A percentile compares a stretch with the other conserved stretches of the same genome.
These are phyloP conservation scores for Tranzscheliella williamsii DNA, from an alignment of 1,284 basidiomycete genomes.

Conservation along the genomic window DNA sequence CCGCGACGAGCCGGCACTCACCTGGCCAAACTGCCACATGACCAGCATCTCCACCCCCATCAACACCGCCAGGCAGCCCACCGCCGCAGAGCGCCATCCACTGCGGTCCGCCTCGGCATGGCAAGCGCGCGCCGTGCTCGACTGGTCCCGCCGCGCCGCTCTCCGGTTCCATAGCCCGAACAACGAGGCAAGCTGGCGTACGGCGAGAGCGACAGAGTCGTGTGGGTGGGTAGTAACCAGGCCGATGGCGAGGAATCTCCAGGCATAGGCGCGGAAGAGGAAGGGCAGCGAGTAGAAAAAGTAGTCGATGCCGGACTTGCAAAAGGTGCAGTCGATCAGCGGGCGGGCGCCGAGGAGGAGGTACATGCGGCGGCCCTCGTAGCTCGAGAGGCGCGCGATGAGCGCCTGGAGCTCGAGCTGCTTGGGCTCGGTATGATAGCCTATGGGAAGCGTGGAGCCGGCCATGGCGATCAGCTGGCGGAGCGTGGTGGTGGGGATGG, in stretches of 20 bases:
- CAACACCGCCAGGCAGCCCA: conserved; percentile 4
- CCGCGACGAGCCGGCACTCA: conserved; percentile 6
- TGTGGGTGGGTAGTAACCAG: conserved; percentile 23
- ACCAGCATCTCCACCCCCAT: conserved; percentile 18
- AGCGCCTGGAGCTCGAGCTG: conserved; percentile 28
- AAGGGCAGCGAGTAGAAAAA: conserved; percentile 27
- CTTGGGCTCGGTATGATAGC: conserved; percentile 2
- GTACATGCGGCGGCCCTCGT: conserved; percentile 28
- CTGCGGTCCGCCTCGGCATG: conserved; percentile 19
- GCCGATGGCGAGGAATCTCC: conserved; percentile 32
- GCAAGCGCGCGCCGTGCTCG: neutral
- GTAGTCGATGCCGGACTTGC: conserved; percentile 18
- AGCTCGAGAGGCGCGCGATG: conserved; percentile 32
- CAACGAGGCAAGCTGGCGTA: conserved; percentile 11
- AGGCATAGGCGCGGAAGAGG: conserved; percentile 16
- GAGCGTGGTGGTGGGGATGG: conserved; percentile 25
- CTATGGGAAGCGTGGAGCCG: conserved; percentile 14
- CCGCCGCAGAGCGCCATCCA: conserved; percentile 11
- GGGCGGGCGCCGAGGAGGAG: conserved; percentile 24
- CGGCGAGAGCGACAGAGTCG: conserved; percentile 28
- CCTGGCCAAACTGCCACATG: conserved; percentile 34
- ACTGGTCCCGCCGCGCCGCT: neutral
- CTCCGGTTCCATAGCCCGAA: neutral
- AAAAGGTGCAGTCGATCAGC: conserved; percentile 30
- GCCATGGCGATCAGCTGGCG: conserved; percentile 15